Base-by-base conservation (phyloP, 2,329 filamentous ascomycete species). In the Parastagonospora nodorum region DNA sequence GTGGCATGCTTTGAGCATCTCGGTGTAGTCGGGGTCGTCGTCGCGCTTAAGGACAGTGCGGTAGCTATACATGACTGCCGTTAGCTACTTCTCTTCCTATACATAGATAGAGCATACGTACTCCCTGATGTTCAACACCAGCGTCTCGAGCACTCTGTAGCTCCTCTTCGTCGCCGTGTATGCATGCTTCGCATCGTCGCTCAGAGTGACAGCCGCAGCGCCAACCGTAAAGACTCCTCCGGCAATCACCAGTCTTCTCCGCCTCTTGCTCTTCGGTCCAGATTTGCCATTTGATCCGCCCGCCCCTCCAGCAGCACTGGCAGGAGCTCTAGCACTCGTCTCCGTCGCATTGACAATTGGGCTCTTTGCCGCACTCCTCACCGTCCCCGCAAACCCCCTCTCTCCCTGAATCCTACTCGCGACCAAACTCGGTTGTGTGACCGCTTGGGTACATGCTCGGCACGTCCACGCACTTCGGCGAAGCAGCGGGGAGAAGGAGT, bases 51-150 rank as follows among this genome's bases (percentile, higher is more conserved):
- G 78, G 2, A 91, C 92, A 42, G 85, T 85, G 61, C 92, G 91
- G 75, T 99, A 99, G 75, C 92, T 97, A 64, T 35, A 44, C 14
- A 33, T 24, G 38, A n/a, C 5, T 16, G 15, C 38, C 12, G 10
- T 69, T 50, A 67, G 61, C 57, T 19, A 38, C 24, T 35, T n/a
- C 5, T 3, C 24, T 28, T 19, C 42, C 15, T 16, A 33, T 14
- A 27, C 30, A 49, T 19, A 29, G 15, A 16, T 2, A n/a, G 36
- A 16, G 42, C 40, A 42, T 27, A 78, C 81, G 66, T 79, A 96
- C 91, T 96, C 93, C 68, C 93, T 92, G 59, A 97, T 94, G 76
- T 89, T 92, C 50, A 96, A 79, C 11, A 84, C 84, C 63, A 97
- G 74, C 27, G 89, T 85, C 24, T 83, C 80, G 9, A 87, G 86